Percentiles rank a stretch among this genome's conserved stretches.
Conservation (phyloP, 2,329 filamentous ascomycete genomes). For the Claviceps africana region DNA sequence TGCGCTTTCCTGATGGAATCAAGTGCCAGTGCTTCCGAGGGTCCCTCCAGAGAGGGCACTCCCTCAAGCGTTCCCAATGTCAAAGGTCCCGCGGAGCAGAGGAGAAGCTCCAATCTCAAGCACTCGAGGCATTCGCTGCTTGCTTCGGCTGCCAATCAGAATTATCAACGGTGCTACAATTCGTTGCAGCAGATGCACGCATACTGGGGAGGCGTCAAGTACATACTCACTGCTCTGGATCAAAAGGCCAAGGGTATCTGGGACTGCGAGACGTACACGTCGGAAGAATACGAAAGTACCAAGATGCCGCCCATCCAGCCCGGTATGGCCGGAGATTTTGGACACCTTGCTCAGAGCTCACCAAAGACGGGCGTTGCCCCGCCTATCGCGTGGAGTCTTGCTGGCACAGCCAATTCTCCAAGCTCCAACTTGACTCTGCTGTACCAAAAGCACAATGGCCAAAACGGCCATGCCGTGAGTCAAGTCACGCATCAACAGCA, state of each 20-base stretch:
- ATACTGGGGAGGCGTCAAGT: slow-evolving; percentile 78
- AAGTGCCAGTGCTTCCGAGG: slow-evolving; percentile 51
- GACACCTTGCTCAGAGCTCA: slow-evolving; percentile 28
- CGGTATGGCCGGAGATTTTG: slow-evolving; percentile 25
- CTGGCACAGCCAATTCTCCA: slow-evolving; percentile 73
- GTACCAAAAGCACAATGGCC: slow-evolving; percentile 41
- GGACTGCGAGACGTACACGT: slow-evolving; percentile 54
- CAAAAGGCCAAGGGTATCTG: slow-evolving; percentile 79
- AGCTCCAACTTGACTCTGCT: slow-evolving; percentile 72
- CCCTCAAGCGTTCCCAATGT: slow-evolving; percentile 21
- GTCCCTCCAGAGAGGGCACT: slow-evolving; percentile 40
- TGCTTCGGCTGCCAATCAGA: slow-evolving; percentile 69
- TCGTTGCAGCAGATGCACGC: slow-evolving; percentile 66
- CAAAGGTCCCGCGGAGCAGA: slow-evolving; percentile 5
- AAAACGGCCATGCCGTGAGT: neutral
- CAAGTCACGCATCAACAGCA: slow-evolving; percentile 4
- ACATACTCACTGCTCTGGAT: slow-evolving; percentile 74
- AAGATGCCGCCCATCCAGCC: slow-evolving; percentile 32
- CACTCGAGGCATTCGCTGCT: slow-evolving; percentile 58
- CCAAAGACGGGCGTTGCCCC: slow-evolving; percentile 26
- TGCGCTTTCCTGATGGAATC: slow-evolving; percentile 82
- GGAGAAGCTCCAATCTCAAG: slow-evolving; percentile 18
- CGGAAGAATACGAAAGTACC: slow-evolving; percentile 65
- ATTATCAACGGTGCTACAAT: slow-evolving; percentile 78
- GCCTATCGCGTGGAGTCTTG: slow-evolving; percentile 71